Evolutionary conservation across 73 alveolate genomes (phyloP), one percentile per base, ranked within the genome.

Genomic region (Tetrahymena elliotti): DNA sequence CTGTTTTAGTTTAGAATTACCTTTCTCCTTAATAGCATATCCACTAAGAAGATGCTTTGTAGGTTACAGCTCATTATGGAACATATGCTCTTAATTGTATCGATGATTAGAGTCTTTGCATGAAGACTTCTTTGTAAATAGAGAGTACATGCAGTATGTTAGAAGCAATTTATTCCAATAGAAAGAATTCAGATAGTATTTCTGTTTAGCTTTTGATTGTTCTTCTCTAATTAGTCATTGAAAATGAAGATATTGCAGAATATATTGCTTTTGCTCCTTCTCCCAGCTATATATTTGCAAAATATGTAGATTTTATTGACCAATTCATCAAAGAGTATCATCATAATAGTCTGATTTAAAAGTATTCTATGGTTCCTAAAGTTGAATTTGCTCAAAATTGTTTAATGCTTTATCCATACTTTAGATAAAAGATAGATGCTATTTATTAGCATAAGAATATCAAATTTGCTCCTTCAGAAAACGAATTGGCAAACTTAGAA

Each of bases 261-360:
- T 94, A 88, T 52, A 24, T 94, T 34, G 95, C 93, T 31, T 52
- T 84, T 33, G 31, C 93, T 27, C 95, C 96, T 9, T 54, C 96
- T 1, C 96, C 96, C 33, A 47, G 93, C 47, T 88, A 94, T 94
- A 13, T 94, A 34, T 94, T 52, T 33, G 83, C 95, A 20, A 94
- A 94, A 53, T 94, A 94, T 35, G 93, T 92, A 11, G 96, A 94
- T 53, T 94, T 94, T 94, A 84, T 94, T 88, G 92, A 84, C 13
- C 40, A 53, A 24, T 94, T 94, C 83, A 52, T 94, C 11, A 38
- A 52, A 33, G 53, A 27, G 95, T 83, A 84, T 88, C 88, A 68
- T 68, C 88, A 68, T 31, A 68, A 68, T 68, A 68, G 88, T 31
- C 33, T 68, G 11, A 27, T 27, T 11, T 68, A 68, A 68, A 68